Conservation (phyloP, 768 basidiomycete genomes). For the Cystofilobasidium capitatum region DNA sequence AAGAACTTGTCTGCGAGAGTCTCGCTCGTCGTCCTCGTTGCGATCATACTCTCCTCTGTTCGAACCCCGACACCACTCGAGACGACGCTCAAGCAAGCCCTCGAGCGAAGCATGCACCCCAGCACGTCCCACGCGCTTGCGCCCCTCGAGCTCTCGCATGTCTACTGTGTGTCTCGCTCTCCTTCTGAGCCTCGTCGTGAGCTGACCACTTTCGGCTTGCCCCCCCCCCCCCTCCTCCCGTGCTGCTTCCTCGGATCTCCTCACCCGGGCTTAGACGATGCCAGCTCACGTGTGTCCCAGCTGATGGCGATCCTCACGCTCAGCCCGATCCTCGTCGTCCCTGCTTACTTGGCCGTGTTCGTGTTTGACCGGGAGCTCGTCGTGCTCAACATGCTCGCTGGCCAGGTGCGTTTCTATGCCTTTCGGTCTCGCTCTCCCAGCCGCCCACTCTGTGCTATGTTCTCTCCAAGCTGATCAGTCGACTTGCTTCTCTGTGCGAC, state of each 20-base stretch:
- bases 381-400: slow-evolving; percentile 21
- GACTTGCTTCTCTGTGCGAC: neutral
- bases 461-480: neutral
- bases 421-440: neutral
- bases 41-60: no score
- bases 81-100: no score
- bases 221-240: neutral
- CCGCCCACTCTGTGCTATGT: no score
- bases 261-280: neutral
- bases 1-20: no score
- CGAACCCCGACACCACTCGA: no score
- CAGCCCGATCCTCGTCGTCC: slow-evolving; percentile 26
- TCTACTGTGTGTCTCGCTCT: slow-evolving; percentile 4
- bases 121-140: slow-evolving; percentile 1
- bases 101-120: neutral
- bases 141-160: slow-evolving; percentile 21
- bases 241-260: neutral
- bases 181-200: neutral
- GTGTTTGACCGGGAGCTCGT: slow-evolving; percentile 23
- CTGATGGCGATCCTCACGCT: slow-evolving; percentile 22
- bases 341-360: slow-evolving; percentile 23
- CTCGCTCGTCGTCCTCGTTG: no score
- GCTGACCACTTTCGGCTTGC: neutral
- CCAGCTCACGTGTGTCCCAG: neutral
- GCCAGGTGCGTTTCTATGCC: slow-evolving; percentile 5